Conservation (phyloP, 2,329 filamentous ascomycete genomes). For the Pseudogymnoascus sp. region DNA sequence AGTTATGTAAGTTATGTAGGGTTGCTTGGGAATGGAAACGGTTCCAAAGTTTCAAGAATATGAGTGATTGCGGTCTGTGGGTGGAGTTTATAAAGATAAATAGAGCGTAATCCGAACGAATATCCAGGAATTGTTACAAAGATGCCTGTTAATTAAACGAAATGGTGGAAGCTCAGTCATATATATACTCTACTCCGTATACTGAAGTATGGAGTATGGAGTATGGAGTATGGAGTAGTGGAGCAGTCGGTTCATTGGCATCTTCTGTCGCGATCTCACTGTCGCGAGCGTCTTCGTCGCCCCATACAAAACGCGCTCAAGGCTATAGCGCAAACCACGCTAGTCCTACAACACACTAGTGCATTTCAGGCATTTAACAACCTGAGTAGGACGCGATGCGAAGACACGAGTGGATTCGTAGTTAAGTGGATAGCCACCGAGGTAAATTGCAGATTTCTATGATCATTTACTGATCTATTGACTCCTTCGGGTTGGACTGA, state of each 20-base stretch:
- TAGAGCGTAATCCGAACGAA: background rate
- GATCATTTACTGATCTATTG: conserved; percentile 1
- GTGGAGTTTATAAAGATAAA: background rate
- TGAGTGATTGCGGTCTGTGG: background rate
- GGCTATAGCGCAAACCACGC: background rate
- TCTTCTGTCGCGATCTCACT: background rate
- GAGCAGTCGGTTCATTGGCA: background rate
- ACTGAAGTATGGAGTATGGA: no score
- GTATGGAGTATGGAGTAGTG: background rate
- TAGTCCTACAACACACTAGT: background rate
- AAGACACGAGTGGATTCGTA: conserved; percentile 10
- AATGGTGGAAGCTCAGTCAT: background rate
- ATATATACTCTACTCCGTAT: background rate
- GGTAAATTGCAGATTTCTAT: conserved; percentile 7
- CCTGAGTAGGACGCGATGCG: conserved; percentile 1
- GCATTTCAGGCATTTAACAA: conserved; percentile 3
- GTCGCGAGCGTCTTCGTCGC: background rate
- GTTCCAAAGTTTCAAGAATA: conserved; percentile 7
- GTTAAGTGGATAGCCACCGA: conserved; percentile 3
- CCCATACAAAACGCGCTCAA: conserved; percentile 5
- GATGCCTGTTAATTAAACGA: background rate
- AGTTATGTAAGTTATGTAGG: conserved; percentile 6
- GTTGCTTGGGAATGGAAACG: background rate
- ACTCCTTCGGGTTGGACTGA: background rate
- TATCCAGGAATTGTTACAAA: background rate